Evolutionary conservation across 495 filamentous ascomycete genomes (phyloP).

Genomic region (Aspergillus coremiiformis): DNA sequence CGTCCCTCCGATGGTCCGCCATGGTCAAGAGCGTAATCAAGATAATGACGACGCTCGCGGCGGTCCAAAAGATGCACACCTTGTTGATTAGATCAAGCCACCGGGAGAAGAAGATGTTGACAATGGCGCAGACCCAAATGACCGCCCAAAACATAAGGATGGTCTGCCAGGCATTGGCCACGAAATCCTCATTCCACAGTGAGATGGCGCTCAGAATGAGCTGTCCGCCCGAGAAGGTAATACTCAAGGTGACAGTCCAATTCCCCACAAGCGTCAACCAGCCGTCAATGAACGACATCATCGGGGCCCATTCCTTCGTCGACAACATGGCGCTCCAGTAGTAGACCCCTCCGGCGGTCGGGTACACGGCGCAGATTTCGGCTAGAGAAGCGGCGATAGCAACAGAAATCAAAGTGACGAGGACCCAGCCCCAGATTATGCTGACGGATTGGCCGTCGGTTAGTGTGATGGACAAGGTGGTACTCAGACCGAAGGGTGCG

Average conservation of each 20-base stretch:
- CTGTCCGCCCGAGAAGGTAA: slow-evolving; percentile 47
- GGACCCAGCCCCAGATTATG: slow-evolving; percentile 64
- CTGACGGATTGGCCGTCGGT: slow-evolving; percentile 57
- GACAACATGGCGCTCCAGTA: slow-evolving; percentile 67
- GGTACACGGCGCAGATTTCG: slow-evolving; percentile 70
- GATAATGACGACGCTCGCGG: slow-evolving; percentile 52
- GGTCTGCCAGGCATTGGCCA: slow-evolving; percentile 54
- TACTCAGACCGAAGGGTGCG: slow-evolving; percentile 60
- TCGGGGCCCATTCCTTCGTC: slow-evolving; percentile 48
- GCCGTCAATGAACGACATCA: slow-evolving; percentile 63
- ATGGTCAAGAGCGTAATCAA: slow-evolving; percentile 51
- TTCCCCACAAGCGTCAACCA: slow-evolving; percentile 72
- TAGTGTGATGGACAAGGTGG: slow-evolving; percentile 62
- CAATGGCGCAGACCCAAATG: slow-evolving; percentile 47
- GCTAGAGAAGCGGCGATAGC: slow-evolving; percentile 66
- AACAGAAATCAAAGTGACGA: slow-evolving; percentile 62
- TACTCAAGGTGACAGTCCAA: slow-evolving; percentile 49
- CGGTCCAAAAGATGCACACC: slow-evolving; percentile 61
- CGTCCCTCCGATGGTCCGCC: slow-evolving; percentile 45
- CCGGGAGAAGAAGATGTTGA: slow-evolving; percentile 52
- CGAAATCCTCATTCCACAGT: slow-evolving; percentile 55
- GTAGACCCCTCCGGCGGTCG: slow-evolving; percentile 62
- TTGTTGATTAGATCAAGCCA: slow-evolving; percentile 61
- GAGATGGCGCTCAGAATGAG: slow-evolving; percentile 55
- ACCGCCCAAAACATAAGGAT: slow-evolving; percentile 61